Percentiles rank a stretch among this genome's conserved stretches.
Evolutionary conservation across 768 basidiomycete genomes (phyloP).

Genomic region (Tubosaeta brunneosetosa): DNA sequence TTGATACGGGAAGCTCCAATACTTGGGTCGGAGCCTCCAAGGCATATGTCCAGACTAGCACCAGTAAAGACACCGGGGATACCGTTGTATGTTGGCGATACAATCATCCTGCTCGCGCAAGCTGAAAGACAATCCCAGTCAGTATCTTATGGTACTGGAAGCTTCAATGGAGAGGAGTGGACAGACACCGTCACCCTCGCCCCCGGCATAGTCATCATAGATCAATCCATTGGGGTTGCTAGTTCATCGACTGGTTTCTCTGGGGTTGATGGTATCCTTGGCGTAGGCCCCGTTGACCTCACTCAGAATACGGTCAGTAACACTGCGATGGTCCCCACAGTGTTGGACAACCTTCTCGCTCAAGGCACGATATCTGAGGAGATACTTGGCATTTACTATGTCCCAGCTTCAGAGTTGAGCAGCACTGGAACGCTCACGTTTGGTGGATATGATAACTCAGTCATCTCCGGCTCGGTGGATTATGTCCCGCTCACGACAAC

Average conservation of each 20-base stretch:
- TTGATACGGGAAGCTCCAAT: conserved; percentile 28
- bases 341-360: conserved; percentile 26
- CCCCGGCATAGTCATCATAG: neutral
- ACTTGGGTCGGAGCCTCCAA: conserved; percentile 26
- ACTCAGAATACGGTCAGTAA: conserved; percentile 23
- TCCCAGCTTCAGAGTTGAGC: conserved; percentile 14
- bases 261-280: conserved; percentile 37
- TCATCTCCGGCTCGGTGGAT: conserved; percentile 14
- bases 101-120: neutral
- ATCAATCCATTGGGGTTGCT: conserved; percentile 34
- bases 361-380: conserved; percentile 26
- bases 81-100: neutral
- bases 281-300: conserved; percentile 31
- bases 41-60: conserved; percentile 2
- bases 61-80: conserved; percentile 11
- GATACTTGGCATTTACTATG: conserved; percentile 30
- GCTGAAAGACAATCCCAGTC: neutral
- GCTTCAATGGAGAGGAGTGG: conserved; percentile 4
- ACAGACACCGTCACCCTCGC: neutral
- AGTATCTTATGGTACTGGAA: neutral
- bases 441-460: conserved; percentile 17
- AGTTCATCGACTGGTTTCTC: conserved; percentile 21
- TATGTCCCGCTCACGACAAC: conserved; percentile 23
- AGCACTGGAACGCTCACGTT: conserved; percentile 23
- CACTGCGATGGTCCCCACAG: conserved; percentile 1